Evolutionary conservation across 441 rosid genomes (phyloP).

Genomic region (Pelargonium fulgidum): DNA sequence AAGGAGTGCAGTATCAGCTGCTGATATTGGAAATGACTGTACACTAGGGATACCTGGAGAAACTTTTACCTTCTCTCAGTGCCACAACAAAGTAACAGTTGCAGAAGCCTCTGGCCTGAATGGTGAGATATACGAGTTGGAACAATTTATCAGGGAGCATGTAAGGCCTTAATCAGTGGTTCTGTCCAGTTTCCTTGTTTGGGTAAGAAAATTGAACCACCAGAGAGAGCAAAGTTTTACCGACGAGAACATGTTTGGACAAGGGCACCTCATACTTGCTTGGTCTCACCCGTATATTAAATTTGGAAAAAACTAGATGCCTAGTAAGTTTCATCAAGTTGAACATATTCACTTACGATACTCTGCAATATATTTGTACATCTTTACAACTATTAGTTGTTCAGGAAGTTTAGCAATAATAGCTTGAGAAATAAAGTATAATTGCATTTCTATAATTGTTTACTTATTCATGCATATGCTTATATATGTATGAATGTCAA

Average conservation of each 20-base stretch:
- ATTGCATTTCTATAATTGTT: background rate
- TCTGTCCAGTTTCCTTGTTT: background rate
- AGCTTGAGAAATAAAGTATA: background rate
- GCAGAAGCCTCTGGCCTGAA: constrained; percentile 75
- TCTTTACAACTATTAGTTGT: background rate
- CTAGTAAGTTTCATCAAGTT: background rate
- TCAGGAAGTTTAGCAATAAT: too few relatives aligned
- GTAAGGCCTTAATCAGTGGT: constrained; percentile 46
- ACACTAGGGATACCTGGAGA: constrained; percentile 69
- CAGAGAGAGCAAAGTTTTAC: too few relatives aligned
- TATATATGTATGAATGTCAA: too few relatives aligned
- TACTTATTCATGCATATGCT: background rate
- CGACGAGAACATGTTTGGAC: background rate
- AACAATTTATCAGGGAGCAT: constrained; percentile 64
- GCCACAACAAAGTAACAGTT: constrained; percentile 60
- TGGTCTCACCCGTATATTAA: background rate
- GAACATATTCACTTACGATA: background rate
- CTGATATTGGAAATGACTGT: constrained; percentile 71
- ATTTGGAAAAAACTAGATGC: background rate
- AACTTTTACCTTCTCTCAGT: constrained; percentile 60
- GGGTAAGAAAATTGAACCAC: too few relatives aligned
- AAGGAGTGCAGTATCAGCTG: constrained; percentile 65
- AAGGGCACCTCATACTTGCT: background rate
- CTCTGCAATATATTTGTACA: background rate
- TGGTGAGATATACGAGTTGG: constrained; percentile 56